Conservation (phyloP, 1,139 yeast species). For the Diutina neorugosa region DNA sequence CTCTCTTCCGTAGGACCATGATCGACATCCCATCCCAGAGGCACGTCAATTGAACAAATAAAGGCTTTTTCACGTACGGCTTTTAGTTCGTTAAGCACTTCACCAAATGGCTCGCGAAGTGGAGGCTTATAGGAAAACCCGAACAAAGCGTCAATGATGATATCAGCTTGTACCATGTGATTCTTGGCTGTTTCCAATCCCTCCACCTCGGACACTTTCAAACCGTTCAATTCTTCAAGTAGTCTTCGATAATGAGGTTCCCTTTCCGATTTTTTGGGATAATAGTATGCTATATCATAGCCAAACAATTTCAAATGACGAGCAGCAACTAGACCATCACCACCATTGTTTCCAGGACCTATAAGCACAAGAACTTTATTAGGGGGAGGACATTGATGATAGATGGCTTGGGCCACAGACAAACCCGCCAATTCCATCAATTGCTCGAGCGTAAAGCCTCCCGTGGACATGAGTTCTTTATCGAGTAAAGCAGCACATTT, state of each 20-base stretch:
- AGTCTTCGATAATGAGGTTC: conserved; percentile 30
- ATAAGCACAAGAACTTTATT: conserved; percentile 50
- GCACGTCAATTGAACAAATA: conserved; percentile 77
- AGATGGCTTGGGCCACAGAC: conserved; percentile 83
- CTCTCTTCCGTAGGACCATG: conserved; percentile 49
- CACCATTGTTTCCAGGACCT: conserved; percentile 97
- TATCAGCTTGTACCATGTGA: conserved; percentile 5
- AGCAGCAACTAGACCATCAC: conserved; percentile 94
- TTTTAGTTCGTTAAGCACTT: conserved; percentile 38
- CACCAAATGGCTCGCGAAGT: conserved; percentile 64
- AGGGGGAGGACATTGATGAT: conserved; percentile 49
- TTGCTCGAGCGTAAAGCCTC: conserved; percentile 83
- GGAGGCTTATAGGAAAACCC: conserved; percentile 94
- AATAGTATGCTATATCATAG: conserved; percentile 57
- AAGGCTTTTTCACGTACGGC: conserved; percentile 30
- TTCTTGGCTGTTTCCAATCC: conserved; percentile 23
- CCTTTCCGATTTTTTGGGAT: conserved; percentile 46
- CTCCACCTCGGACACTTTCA: conserved; percentile 35
- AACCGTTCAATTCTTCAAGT: conserved; percentile 44
- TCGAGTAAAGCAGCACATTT: conserved; percentile 72
- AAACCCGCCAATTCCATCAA: conserved; percentile 95
- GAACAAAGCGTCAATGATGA: conserved; percentile 72
- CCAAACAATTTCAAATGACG: conserved; percentile 73
- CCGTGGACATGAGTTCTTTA: conserved; percentile 73
- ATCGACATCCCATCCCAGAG: conserved; percentile 97